Conservation (phyloP, 2,329 filamentous ascomycete genomes). For the Pezizomycotina sp. region DNA sequence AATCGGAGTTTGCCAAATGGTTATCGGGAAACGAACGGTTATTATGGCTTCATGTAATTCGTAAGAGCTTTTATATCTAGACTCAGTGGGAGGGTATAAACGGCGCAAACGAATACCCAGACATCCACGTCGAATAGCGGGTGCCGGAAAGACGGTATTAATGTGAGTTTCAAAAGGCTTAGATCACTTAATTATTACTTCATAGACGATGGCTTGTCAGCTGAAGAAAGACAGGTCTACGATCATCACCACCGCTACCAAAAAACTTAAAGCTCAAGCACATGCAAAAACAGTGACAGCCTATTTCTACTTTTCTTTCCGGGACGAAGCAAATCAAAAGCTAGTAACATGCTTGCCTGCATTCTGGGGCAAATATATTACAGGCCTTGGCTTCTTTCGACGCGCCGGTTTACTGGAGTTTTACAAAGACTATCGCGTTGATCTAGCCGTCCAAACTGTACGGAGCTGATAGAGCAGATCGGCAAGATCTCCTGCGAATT, state of each 20-base stretch:
- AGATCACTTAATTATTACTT: conserved; percentile 2
- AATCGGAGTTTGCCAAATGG: conserved; percentile 10
- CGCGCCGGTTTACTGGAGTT: too few species aligned
- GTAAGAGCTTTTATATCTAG: conserved; percentile 9
- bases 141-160: conserved; percentile 14
- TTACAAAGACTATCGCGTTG: too few species aligned
- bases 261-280: too few species aligned
- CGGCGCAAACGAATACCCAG: not conserved
- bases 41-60: conserved; percentile 14
- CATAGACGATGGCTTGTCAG: conserved; percentile 7
- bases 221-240: conserved; percentile 2
- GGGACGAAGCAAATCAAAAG: conserved; percentile 7
- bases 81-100: too few species aligned
- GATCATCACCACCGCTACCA: too few species aligned
- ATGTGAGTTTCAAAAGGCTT: conserved; percentile 8
- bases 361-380: too few species aligned
- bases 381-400: too few species aligned
- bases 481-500: too few species aligned
- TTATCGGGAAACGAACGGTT: conserved; percentile 7
- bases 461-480: too few species aligned
- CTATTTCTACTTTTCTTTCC: conserved; percentile 17
- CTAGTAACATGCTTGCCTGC: too few species aligned
- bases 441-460: too few species aligned
- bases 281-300: conserved; percentile 1
- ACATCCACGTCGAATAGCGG: conserved; percentile 4